Conservation (phyloP, 2,329 filamentous ascomycete species). For the Penicillium hordei region DNA sequence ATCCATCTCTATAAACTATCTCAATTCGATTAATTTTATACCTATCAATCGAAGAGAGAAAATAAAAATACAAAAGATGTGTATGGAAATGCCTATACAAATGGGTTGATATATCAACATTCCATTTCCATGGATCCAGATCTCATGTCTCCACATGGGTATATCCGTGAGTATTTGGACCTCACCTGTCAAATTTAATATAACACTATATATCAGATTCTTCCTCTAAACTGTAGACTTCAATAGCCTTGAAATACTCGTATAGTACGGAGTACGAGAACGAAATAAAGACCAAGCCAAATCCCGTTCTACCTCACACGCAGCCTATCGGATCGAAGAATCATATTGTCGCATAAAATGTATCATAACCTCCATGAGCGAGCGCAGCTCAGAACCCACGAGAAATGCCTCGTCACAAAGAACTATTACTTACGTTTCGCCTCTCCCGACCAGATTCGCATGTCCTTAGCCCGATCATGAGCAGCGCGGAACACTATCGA, state of each 20-base stretch:
- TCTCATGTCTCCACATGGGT: not conserved
- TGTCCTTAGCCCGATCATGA: conserved; percentile 70
- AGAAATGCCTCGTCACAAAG: not conserved
- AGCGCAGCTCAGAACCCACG: conserved; percentile 30
- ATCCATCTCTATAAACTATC: not conserved
- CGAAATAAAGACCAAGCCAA: not conserved
- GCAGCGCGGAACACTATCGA: conserved; percentile 65
- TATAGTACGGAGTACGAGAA: not conserved
- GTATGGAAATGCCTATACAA: no score
- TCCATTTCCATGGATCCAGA: not conserved
- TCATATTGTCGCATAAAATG: not conserved
- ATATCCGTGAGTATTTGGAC: not conserved
- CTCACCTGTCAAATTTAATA: not conserved
- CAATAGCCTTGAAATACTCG: not conserved
- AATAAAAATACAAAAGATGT: no score
- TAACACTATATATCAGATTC: not conserved
- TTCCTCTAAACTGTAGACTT: not conserved
- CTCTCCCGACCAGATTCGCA: conserved; percentile 69
- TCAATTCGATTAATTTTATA: not conserved
- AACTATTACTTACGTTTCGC: conserved; percentile 49
- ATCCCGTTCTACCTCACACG: not conserved
- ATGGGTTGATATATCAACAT: not conserved
- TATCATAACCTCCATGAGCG: conserved; percentile 14
- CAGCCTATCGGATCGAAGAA: not conserved
- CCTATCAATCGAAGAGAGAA: no score